These are phyloP conservation scores for Spirogloea muscicola DNA, from an alignment of 139 green algal genomes.

Conservation along the genomic window DNA sequence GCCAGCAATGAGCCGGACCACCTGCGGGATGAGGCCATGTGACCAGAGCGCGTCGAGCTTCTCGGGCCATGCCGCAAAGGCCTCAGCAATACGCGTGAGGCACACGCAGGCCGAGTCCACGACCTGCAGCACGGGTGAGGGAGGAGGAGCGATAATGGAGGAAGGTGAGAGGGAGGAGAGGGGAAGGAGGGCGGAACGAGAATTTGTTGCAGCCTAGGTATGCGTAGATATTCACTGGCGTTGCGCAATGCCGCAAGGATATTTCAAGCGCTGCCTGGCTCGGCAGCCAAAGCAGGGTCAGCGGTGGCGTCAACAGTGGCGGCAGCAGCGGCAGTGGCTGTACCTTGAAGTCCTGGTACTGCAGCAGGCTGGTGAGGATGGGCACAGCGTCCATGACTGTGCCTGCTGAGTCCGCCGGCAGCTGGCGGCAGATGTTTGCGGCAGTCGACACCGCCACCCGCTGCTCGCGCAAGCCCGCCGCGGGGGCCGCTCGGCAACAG, in stretches of 20 bases:
- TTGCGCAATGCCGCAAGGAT: not conserved
- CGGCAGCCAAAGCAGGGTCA: too few relatives aligned
- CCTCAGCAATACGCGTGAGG: constrained; percentile 74
- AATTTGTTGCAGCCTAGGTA: not conserved
- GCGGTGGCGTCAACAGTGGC: not conserved
- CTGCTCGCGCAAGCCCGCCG: constrained; percentile 8
- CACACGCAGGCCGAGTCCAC: constrained; percentile 83
- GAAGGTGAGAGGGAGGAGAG: not conserved
- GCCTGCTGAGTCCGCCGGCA: constrained; percentile 51
- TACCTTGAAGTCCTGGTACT: constrained; percentile 64
- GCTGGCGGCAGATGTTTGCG: constrained; percentile 78
- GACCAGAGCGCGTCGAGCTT: constrained; percentile 65
- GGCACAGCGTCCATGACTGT: constrained; percentile 68
- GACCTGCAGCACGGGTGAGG: constrained; percentile 55
- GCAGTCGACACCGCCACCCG: constrained; percentile 81
- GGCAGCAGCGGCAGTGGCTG: not conserved
- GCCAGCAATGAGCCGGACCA: constrained; percentile 66
- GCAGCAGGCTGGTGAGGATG: constrained; percentile 81
- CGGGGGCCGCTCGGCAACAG: not conserved
- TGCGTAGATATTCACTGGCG: not conserved
- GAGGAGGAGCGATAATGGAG: not conserved
- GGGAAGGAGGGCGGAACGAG: not conserved
- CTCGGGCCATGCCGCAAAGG: constrained; percentile 49
- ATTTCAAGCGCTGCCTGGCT: not conserved
- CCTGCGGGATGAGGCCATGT: constrained; percentile 67